Conservation (phyloP, 768 basidiomycete genomes). For the Mycena latifolia region DNA sequence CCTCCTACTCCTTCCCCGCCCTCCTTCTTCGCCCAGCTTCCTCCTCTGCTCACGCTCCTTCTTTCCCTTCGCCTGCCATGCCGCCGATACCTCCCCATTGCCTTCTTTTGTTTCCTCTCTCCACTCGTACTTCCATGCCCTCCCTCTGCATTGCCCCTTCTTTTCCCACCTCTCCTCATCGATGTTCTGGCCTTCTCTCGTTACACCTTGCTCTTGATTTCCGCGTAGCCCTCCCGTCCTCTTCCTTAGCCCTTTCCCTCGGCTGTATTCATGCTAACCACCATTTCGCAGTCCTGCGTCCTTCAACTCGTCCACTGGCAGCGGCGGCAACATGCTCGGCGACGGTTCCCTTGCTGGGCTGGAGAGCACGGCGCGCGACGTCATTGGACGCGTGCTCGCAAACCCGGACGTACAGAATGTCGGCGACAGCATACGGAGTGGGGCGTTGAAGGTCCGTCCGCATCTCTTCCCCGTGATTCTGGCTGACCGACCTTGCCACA, state of each 20-base stretch:
- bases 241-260: not conserved
- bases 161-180: not conserved
- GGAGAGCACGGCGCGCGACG: conserved; percentile 79
- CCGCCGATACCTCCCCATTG: too few species aligned
- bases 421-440: conserved; percentile 80
- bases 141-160: not conserved
- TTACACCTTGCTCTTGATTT: too few species aligned
- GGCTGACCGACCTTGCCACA: not conserved
- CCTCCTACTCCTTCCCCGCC: too few species aligned
- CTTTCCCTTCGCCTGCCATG: too few species aligned
- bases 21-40: too few species aligned
- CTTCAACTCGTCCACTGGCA: conserved; percentile 21
- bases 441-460: conserved; percentile 82
- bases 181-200: too few species aligned
- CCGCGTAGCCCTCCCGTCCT: not conserved
- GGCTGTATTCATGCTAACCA: not conserved
- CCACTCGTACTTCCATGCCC: not conserved
- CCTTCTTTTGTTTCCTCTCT: too few species aligned
- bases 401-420: conserved; percentile 92
- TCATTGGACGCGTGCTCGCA: conserved; percentile 76
- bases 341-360: conserved; percentile 70
- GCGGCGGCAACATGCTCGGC: conserved; percentile 41
- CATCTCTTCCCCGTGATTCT: not conserved
- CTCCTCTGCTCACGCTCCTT: too few species aligned
- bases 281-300: not conserved